Conservation (phyloP, 2,329 filamentous ascomycete genomes). For the Colletotrichum sidae region DNA sequence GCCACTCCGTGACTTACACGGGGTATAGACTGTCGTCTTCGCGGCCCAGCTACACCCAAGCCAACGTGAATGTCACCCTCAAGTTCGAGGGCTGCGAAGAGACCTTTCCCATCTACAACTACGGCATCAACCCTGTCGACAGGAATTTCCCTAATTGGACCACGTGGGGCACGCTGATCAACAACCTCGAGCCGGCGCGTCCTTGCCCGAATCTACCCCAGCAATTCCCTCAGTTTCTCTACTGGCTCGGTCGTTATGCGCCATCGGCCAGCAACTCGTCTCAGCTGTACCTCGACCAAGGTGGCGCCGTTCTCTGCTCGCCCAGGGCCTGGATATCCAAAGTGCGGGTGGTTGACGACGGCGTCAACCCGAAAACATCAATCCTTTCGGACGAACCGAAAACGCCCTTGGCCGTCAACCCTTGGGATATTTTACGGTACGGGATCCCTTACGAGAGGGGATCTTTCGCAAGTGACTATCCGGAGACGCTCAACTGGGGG, state of each 20-base stretch:
- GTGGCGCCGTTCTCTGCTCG: constrained; percentile 18
- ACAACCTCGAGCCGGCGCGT: not conserved
- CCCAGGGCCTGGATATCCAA: constrained; percentile 20
- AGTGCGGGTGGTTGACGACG: constrained; percentile 19
- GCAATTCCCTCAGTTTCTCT: constrained; percentile 8
- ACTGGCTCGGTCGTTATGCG: constrained; percentile 1
- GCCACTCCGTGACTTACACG: not conserved
- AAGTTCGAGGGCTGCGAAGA: constrained; percentile 17
- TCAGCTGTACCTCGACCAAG: not conserved
- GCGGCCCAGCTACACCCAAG: too few species aligned
- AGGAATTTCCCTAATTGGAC: not conserved
- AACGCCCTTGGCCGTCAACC: not conserved
- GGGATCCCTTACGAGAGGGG: not conserved
- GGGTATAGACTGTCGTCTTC: not conserved
- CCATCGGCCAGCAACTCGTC: not conserved
- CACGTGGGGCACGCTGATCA: not conserved
- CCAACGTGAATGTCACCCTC: constrained; percentile 3
- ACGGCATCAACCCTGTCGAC: constrained; percentile 1
- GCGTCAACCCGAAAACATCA: constrained; percentile 1
- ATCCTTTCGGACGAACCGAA: not conserved
- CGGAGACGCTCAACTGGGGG: not conserved
- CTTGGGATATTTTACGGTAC: constrained; percentile 8
- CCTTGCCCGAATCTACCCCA: constrained; percentile 13
- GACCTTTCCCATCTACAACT: not conserved
- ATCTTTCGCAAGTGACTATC: not conserved